These are phyloP conservation scores for Eustoma russellianum DNA, from an alignment of 257 asterid species.

Conservation along the genomic window DNA sequence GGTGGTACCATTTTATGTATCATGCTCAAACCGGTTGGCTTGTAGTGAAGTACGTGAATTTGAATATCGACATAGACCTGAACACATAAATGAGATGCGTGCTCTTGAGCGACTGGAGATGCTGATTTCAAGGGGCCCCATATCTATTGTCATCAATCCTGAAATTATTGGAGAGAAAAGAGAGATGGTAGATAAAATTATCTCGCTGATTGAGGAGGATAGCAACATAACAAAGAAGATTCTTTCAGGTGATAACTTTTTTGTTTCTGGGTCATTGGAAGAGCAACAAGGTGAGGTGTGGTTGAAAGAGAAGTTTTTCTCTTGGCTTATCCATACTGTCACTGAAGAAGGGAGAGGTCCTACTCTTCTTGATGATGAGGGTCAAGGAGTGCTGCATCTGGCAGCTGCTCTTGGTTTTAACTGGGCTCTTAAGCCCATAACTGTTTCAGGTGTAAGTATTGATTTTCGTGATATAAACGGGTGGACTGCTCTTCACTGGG, in stretches of 20 bases:
- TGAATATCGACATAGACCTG: conserved; percentile 44
- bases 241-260: conserved; percentile 22
- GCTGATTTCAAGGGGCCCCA: conserved; percentile 28
- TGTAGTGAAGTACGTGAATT: conserved; percentile 87
- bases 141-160: conserved; percentile 19
- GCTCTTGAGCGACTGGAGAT: conserved; percentile 48
- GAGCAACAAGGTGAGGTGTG: conserved; percentile 42
- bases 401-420: conserved; percentile 94
- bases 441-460: conserved; percentile 57
- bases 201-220: conserved; percentile 56
- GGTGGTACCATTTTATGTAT: conserved; percentile 58
- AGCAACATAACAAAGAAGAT: conserved; percentile 24
- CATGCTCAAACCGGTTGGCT: conserved; percentile 74
- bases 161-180: conserved; percentile 31
- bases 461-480: conserved; percentile 95
- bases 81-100: conserved; percentile 27
- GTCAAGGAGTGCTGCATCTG: conserved; percentile 87
- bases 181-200: conserved; percentile 26
- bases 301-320: conserved; percentile 54
- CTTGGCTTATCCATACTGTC: conserved; percentile 62
- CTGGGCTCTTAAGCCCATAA: conserved; percentile 77
- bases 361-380: conserved; percentile 48
- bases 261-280: conserved; percentile 30
- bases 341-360: conserved; percentile 57
- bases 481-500: conserved; percentile 99